phyloP scores from a whole-genome alignment of 2,329 filamentous ascomycete species.

The Aspergillus sclerotialis region DNA sequence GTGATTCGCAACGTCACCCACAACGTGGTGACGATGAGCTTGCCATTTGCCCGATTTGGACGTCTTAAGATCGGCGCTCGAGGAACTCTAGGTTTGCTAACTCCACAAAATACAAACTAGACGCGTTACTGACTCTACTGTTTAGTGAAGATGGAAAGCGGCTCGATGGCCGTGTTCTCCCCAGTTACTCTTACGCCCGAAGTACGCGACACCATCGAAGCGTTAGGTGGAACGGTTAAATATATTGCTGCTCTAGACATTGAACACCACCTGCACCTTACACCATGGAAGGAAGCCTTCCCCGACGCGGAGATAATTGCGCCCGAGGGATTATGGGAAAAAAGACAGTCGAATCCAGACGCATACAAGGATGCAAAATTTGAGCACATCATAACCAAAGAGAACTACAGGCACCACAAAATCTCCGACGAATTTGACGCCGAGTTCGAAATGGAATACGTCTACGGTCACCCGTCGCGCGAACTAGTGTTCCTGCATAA shows the following conservation, averaged over 20 bases:
- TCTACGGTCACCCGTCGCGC: conserved; percentile 71
- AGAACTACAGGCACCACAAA: conserved; percentile 43
- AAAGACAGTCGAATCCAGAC: conserved; percentile 56
- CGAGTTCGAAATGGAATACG: conserved; percentile 82
- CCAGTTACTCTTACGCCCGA: conserved; percentile 77
- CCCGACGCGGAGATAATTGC: conserved; percentile 74
- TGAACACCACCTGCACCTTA: conserved; percentile 92
- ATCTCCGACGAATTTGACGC: conserved; percentile 73
- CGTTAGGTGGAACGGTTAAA: conserved; percentile 61
- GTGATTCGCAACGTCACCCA: conserved; percentile 81
- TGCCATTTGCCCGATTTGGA: conserved; percentile 79
- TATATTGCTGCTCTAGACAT: conserved; percentile 86
- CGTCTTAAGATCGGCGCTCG: conserved; percentile 76
- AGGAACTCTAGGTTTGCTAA: conserved; percentile 66
- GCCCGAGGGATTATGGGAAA: conserved; percentile 74
- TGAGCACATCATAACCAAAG: conserved; percentile 57
- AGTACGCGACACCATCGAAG: conserved; percentile 56
- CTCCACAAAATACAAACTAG: neutral
- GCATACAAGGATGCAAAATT: conserved; percentile 55
- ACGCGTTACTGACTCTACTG: conserved; percentile 1
- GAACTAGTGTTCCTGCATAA: conserved; percentile 84
- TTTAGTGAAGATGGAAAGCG: conserved; percentile 68
- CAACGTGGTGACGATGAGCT: conserved; percentile 51
- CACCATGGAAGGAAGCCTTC: conserved; percentile 73
- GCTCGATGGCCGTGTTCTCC: conserved; percentile 80